Evolutionary conservation across 768 basidiomycete genomes (phyloP), one percentile per base, ranked within the genome.

Genomic region (Ramaria sp.): DNA sequence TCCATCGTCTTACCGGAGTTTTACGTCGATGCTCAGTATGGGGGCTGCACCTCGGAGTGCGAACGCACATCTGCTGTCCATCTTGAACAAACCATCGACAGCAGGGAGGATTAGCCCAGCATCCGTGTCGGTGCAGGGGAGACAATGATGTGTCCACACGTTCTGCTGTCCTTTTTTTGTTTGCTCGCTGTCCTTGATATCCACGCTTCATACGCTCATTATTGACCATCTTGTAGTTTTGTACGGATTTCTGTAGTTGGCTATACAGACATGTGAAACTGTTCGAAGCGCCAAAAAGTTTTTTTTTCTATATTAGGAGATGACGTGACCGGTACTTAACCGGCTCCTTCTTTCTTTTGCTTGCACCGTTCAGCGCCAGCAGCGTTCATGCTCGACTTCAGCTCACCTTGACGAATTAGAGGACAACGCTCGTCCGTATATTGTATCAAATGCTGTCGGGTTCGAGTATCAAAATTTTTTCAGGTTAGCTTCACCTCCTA

Each of bases 381-480:
- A 30, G 17, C 27, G 22, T 22, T 49, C 31, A 49, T 49, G 48
- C 48, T 24, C 24, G 24, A 49, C 48, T 30, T 10, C 31, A 49
- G 9, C 48, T 30, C 15, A n/a, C 48, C 48, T 49, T 49, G 24
- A 33, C 17, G 5, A 43, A 49, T 22, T 49, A 24, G 27, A 49
- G 24, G 34, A 37, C 34, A 37, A 13, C 9, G 13, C 34, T 37
- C 48, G 42, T n/a, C 42, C 42, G 42, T 43, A 43, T 30, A 12
- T 33, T 49, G n/a, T 17, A 49, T 11, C 48, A 49, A 20, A 80
- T 80, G 79, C 64, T 81, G 63, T 77, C 77, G 59, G 79, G 80
- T 51, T 79, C 70, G 55, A 78, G 79, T 51, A 79, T 80, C 66
- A 80, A 80, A 65, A 73, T 80, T 59, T 80, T 80, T 62, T 73